Evolutionary conservation across 2,329 filamentous ascomycete species (phyloP).

Genomic region (Pseudofabraea citricarpa): DNA sequence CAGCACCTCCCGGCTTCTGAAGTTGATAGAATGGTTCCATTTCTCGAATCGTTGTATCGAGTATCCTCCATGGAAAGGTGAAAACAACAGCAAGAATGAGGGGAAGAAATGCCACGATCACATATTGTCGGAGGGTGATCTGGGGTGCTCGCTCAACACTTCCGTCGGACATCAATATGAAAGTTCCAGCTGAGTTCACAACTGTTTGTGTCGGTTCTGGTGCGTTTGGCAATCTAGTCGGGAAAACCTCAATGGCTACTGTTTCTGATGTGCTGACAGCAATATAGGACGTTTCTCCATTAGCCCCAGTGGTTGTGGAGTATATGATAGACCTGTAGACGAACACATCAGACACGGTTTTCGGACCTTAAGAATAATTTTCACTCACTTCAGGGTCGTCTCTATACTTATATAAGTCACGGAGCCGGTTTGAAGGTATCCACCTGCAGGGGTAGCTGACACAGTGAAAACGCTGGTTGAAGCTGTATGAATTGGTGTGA

Average conservation of each 20-base stretch:
- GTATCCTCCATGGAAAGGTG: conserved; percentile 33
- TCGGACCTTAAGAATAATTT: background rate
- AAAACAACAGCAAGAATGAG: conserved; percentile 35
- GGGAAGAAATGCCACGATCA: conserved; percentile 38
- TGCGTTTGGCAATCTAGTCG: background rate
- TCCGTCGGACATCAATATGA: conserved; percentile 8
- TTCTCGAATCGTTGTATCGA: conserved; percentile 32
- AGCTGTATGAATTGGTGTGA: too few species aligned
- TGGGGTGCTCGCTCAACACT: conserved; percentile 4
- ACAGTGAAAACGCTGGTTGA: too few species aligned
- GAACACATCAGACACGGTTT: background rate
- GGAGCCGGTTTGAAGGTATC: background rate
- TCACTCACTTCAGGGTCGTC: background rate
- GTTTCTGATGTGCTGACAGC: conserved; percentile 7
- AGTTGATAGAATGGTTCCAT: conserved; percentile 38
- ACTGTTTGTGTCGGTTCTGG: conserved; percentile 8
- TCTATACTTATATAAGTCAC: background rate
- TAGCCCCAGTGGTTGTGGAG: background rate
- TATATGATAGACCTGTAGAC: background rate
- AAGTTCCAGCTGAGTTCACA: conserved; percentile 14
- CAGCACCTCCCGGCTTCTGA: conserved; percentile 29
- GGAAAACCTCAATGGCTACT: conserved; percentile 1
- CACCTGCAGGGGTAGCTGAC: background rate
- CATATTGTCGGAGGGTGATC: conserved; percentile 29
- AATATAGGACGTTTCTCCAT: conserved; percentile 4